Conservation (phyloP, 1,284 basidiomycete species). For the Jaminaea rosea region DNA sequence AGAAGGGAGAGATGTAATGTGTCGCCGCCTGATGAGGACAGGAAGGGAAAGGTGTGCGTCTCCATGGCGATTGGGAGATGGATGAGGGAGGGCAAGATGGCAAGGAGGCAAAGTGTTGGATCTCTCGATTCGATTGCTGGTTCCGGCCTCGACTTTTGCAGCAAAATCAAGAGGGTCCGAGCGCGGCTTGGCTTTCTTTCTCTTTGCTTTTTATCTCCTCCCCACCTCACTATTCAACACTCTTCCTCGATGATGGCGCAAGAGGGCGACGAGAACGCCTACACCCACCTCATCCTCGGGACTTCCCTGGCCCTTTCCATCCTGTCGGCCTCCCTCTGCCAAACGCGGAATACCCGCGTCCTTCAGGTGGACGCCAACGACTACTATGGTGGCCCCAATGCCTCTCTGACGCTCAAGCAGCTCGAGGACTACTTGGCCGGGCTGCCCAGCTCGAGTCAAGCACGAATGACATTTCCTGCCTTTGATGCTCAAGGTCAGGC, state of each 20-base stretch:
- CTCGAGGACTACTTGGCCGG: slow-evolving; percentile 57
- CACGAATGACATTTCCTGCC: slow-evolving; percentile 13
- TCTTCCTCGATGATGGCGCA: too few relatives aligned
- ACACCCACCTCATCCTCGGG: slow-evolving; percentile 59
- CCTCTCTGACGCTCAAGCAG: slow-evolving; percentile 72
- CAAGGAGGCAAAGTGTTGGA: too few relatives aligned
- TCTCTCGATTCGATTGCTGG: too few relatives aligned
- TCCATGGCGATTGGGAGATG: neutral
- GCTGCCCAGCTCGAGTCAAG: too few relatives aligned
- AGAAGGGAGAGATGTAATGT: neutral
- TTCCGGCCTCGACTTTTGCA: too few relatives aligned
- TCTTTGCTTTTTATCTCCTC: too few relatives aligned
- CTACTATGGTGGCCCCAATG: slow-evolving; percentile 77
- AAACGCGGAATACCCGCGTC: slow-evolving; percentile 67
- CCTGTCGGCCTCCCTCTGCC: slow-evolving; percentile 58
- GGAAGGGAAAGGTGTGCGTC: neutral
- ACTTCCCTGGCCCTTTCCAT: slow-evolving; percentile 66
- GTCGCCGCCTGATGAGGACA: too few relatives aligned
- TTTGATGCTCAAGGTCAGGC: neutral
- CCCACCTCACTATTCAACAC: too few relatives aligned
- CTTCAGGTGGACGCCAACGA: slow-evolving; percentile 76
- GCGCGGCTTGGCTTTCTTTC: too few relatives aligned
- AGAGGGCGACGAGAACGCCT: too few relatives aligned
- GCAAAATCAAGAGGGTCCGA: too few relatives aligned
- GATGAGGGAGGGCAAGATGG: too few relatives aligned